These are phyloP conservation scores for Albugo laibachii DNA, from an alignment of 352 stramenopile species.

Conservation along the genomic window DNA sequence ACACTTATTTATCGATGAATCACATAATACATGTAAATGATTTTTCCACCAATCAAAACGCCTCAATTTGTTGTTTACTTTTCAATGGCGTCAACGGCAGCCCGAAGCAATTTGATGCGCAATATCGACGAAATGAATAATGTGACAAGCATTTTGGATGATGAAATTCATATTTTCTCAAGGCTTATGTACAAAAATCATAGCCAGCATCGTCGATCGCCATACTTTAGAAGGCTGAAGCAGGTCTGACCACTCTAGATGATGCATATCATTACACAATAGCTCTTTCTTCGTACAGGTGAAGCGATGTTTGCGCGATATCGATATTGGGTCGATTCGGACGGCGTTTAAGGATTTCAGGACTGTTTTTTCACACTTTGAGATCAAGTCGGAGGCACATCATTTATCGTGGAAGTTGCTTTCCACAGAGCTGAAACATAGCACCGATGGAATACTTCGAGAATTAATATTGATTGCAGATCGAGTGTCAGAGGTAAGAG, in stretches of 20 bases:
- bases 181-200: conserved; percentile 79
- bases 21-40: no score
- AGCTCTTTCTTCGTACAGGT: conserved; percentile 12
- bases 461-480: conserved; percentile 16
- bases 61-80: no score
- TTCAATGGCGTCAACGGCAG: no score
- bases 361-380: conserved; percentile 22
- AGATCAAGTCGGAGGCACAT: conserved; percentile 24
- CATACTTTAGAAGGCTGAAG: conserved; percentile 42
- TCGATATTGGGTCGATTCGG: conserved; percentile 19
- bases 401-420: conserved; percentile 64
- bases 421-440: conserved; percentile 30
- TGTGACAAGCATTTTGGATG: conserved; percentile 11
- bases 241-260: neutral
- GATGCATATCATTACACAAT: neutral
- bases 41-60: no score
- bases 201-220: conserved; percentile 63
- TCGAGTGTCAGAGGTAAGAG: conserved; percentile 12
- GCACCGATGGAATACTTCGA: conserved; percentile 23
- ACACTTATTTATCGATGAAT: no score
- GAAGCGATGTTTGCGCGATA: conserved; percentile 34
- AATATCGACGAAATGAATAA: no score
- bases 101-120: no score
- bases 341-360: conserved; percentile 17
- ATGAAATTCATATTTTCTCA: conserved; percentile 49